phyloP scores from a whole-genome alignment of 2,329 filamentous ascomycete species.

The Aspergillus sojae region DNA sequence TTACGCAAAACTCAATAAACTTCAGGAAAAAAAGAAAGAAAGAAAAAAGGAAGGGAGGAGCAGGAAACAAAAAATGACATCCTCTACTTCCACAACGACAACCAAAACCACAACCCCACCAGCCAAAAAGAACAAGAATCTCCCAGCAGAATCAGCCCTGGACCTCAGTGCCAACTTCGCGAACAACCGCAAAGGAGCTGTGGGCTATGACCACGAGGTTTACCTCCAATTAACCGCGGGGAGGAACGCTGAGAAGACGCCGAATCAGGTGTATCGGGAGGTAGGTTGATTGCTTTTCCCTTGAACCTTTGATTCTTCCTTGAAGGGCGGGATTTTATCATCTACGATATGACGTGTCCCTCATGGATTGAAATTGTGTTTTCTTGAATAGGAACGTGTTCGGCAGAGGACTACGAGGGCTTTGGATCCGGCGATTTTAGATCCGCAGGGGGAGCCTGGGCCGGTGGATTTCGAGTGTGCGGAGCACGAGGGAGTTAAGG shows the following conservation, averaged over 20 bases:
- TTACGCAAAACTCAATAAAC: not conserved
- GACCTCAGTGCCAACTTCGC: conserved; percentile 52
- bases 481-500: conserved; percentile 22
- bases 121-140: not conserved
- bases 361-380: conserved; percentile 5
- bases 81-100: conserved; percentile 1
- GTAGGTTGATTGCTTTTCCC: conserved; percentile 16
- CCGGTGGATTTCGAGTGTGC: conserved; percentile 33
- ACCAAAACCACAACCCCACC: conserved; percentile 1
- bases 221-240: conserved; percentile 33
- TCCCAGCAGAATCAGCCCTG: conserved; percentile 45
- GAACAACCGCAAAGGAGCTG: conserved; percentile 13
- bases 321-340: not conserved
- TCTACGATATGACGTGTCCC: not conserved
- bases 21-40: not conserved
- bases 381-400: conserved; percentile 27
- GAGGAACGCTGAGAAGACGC: conserved; percentile 27
- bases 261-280: conserved; percentile 35
- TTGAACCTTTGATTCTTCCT: not conserved
- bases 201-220: conserved; percentile 36
- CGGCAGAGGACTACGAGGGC: conserved; percentile 26
- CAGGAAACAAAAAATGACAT: conserved; percentile 2
- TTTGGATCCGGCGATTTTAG: conserved; percentile 31
- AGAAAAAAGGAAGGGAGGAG: not conserved
- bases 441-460: conserved; percentile 28